These are phyloP conservation scores for Penicillium sclerotiorum DNA, from an alignment of 2,329 filamentous ascomycete genomes.

Conservation along the genomic window DNA sequence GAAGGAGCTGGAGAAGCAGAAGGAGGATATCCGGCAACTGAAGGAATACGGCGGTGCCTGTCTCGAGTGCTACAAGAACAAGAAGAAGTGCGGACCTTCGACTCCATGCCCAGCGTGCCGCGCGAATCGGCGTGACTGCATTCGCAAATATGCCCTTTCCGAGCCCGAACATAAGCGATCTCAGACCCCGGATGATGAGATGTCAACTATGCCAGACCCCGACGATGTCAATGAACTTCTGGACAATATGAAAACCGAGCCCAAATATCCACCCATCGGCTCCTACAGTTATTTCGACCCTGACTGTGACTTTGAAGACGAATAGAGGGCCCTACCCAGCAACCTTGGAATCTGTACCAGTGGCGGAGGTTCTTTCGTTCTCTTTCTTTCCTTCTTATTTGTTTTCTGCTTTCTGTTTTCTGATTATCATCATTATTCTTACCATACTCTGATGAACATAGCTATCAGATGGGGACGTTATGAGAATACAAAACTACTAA, in stretches of 20 bases:
- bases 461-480: neutral
- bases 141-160: conserved; percentile 18
- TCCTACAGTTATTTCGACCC: no score
- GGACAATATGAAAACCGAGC: neutral
- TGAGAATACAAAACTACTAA: neutral
- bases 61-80: conserved; percentile 30
- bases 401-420: neutral
- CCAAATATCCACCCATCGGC: no score
- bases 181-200: neutral
- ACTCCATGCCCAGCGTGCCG: conserved; percentile 26
- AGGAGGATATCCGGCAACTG: conserved; percentile 18
- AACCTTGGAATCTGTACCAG: neutral
- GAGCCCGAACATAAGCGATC: neutral
- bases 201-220: neutral
- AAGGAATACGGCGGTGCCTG: conserved; percentile 32
- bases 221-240: neutral
- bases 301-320: no score
- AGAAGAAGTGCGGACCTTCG: conserved; percentile 28
- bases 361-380: neutral
- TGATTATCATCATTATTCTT: neutral
- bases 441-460: neutral
- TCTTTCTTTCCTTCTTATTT: neutral
- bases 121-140: conserved; percentile 19
- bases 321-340: no score
- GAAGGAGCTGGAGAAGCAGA: conserved; percentile 18